phyloP scores from a whole-genome alignment of 2,329 filamentous ascomycete species.

The Harringtonia aguacate region DNA sequence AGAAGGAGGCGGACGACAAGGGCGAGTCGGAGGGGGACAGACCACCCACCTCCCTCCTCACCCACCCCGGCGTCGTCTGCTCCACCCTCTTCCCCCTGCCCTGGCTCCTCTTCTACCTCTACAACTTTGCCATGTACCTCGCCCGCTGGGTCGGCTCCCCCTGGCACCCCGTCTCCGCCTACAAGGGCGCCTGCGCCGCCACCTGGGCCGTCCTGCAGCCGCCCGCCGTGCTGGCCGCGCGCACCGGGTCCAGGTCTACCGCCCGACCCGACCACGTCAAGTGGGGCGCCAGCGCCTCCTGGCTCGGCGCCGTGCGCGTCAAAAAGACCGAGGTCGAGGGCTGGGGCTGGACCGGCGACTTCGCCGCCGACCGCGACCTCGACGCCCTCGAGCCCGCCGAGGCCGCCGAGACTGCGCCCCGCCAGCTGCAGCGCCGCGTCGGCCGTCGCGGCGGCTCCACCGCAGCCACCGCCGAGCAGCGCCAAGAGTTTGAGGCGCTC shows the following conservation, averaged over 20 bases:
- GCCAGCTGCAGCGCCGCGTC: slow-evolving; percentile 37
- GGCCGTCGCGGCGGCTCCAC: slow-evolving; percentile 48
- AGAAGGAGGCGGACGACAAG: slow-evolving; percentile 12
- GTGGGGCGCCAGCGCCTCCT: slow-evolving; percentile 70
- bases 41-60: slow-evolving; percentile 49
- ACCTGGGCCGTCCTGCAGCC: slow-evolving; percentile 68
- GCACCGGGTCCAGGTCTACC: background rate
- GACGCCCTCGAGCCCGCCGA: slow-evolving; percentile 36
- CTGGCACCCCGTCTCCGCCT: slow-evolving; percentile 74
- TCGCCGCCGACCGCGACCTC: slow-evolving; percentile 30
- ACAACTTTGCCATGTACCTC: slow-evolving; percentile 57
- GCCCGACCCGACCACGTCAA: slow-evolving; percentile 48
- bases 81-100: slow-evolving; percentile 72
- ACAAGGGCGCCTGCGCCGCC: slow-evolving; percentile 64
- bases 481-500: slow-evolving; percentile 49
- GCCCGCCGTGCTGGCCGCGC: background rate
- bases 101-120: slow-evolving; percentile 57
- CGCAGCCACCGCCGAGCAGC: slow-evolving; percentile 50
- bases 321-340: slow-evolving; percentile 76
- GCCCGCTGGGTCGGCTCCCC: slow-evolving; percentile 71
- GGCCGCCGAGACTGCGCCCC: slow-evolving; percentile 31
- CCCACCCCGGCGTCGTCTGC: slow-evolving; percentile 78
- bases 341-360: slow-evolving; percentile 61
- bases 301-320: slow-evolving; percentile 44
- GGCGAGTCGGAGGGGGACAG: slow-evolving; percentile 12